Base-by-base conservation (phyloP, 192 early-diverging fungal species). In the Coemansia nantahalensis region DNA sequence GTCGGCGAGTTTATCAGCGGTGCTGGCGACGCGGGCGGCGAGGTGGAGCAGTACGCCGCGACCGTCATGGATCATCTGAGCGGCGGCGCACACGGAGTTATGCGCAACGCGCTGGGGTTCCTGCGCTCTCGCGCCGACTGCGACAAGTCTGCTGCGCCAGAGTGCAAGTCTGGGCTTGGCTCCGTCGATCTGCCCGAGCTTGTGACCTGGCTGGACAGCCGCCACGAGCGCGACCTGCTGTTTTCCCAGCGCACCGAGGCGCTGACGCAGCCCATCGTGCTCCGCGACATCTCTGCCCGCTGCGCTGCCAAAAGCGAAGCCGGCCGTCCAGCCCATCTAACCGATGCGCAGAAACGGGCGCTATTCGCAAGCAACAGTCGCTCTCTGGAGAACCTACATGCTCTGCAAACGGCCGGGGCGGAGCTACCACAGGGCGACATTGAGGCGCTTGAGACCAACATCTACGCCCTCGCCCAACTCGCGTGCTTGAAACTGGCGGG, bases 1-100 rank as follows among this genome's bases (percentile, higher is more conserved):
- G 32, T 74, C 46, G 45, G 59, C 52, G 58, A 60, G 14, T 79
- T 79, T 55, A 58, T 68, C 26, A 66, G 62, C 7, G 77, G 70
- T 5, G 62, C 65, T 3, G 66, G 70, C 26, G 40, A 32, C 9
- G 59, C 52, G 4, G 68, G 70, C 33, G 36, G 31, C 13, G 62
- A 56, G 8, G 68, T 47, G 0, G 19, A 41, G 13, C 44, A 60
- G 33, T 62, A 65, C 18, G 58, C 69, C 10, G 37, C 52, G 10
- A 34, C 26, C 5, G 56, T 67, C 23, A 56, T 78, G 55, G 60
- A 68, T 32, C 64, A 78, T 32, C 54, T 78, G 33, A 78, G 68
- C 13, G 26, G 23, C 23, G 61, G 61, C 23, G 50, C 64, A 0
- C 57, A 72, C 35, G 12, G 45, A 4, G 35, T 56, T 1, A 56